Evolutionary conservation across 139 green algal species (phyloP).

Genomic region (Microglena sp.): DNA sequence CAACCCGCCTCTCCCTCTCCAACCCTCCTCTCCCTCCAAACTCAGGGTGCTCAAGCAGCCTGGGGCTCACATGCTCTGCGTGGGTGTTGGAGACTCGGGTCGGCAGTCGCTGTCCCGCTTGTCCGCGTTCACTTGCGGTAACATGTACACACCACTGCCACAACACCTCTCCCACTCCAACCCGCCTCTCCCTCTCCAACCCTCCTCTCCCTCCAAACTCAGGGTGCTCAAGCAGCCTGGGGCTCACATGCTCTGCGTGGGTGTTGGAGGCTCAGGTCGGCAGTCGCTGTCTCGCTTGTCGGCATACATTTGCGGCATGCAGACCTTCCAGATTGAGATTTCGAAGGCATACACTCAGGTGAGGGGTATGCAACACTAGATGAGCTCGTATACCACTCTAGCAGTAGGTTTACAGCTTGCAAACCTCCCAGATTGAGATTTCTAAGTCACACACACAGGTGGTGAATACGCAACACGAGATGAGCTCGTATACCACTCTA

Average conservation of each 20-base stretch:
- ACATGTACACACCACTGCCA: too few species aligned
- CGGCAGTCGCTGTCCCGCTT: slow-evolving; percentile 59
- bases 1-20: too few species aligned
- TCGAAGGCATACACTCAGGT: slow-evolving; percentile 51
- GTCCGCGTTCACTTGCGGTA: slow-evolving; percentile 55
- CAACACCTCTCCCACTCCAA: too few species aligned
- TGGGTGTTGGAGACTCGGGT: slow-evolving; percentile 67
- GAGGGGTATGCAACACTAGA: too few species aligned
- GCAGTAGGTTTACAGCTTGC: too few species aligned
- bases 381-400: too few species aligned
- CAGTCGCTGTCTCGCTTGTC: slow-evolving; percentile 60
- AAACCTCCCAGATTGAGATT: slow-evolving; percentile 70
- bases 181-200: too few species aligned
- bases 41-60: slow-evolving; percentile 49
- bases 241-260: slow-evolving; percentile 62
- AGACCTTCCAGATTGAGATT: slow-evolving; percentile 70
- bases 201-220: slow-evolving; percentile 37
- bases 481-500: too few species aligned
- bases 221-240: slow-evolving; percentile 47
- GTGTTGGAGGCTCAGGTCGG: slow-evolving; percentile 63
- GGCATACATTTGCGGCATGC: slow-evolving; percentile 58
- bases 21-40: too few species aligned
- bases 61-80: slow-evolving; percentile 54
- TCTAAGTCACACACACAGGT: slow-evolving; percentile 51
- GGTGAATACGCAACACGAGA: too few species aligned